phyloP scores from a whole-genome alignment of 169 alveolate species.

The Neospora caninum region DNA sequence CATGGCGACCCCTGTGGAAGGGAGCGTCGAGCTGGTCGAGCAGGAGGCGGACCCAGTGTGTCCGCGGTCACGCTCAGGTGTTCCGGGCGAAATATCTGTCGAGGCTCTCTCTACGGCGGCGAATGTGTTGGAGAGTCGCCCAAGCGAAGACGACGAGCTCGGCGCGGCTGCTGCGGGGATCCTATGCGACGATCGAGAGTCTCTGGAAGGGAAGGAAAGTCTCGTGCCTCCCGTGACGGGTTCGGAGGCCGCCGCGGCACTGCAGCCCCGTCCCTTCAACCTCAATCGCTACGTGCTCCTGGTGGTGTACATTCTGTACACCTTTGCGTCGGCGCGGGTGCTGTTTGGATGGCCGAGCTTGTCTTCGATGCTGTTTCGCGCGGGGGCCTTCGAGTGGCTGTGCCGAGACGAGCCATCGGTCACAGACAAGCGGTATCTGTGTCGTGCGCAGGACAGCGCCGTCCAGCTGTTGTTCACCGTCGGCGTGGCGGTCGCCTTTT shows the following conservation, averaged over 20 bases:
- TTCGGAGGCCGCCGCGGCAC: constrained; percentile 28
- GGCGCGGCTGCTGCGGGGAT: too few relatives aligned
- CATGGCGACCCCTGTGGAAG: too few relatives aligned
- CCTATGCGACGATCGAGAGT: too few relatives aligned
- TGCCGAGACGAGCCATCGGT: constrained; percentile 43
- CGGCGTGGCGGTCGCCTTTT: constrained; percentile 43
- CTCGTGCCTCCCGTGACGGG: not conserved
- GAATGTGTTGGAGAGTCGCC: too few relatives aligned
- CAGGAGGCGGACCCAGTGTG: too few relatives aligned
- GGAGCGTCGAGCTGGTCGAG: too few relatives aligned
- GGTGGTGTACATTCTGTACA: constrained; percentile 36
- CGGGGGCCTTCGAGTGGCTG: constrained; percentile 33
- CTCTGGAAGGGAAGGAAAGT: too few relatives aligned
- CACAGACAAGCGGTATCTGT: constrained; percentile 27
- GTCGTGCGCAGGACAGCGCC: constrained; percentile 48
- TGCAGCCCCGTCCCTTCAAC: constrained; percentile 55
- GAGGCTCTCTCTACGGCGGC: too few relatives aligned
- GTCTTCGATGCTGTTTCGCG: constrained; percentile 48
- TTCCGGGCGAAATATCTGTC: too few relatives aligned
- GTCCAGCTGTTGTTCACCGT: constrained; percentile 53
- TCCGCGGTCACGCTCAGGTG: too few relatives aligned
- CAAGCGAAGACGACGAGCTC: too few relatives aligned
- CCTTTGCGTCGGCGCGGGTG: constrained; percentile 35
- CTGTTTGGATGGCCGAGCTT: constrained; percentile 66
- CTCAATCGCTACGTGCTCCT: constrained; percentile 49